phyloP scores from a whole-genome alignment of 805 yeast genomes.

The Spathaspora girioi region DNA sequence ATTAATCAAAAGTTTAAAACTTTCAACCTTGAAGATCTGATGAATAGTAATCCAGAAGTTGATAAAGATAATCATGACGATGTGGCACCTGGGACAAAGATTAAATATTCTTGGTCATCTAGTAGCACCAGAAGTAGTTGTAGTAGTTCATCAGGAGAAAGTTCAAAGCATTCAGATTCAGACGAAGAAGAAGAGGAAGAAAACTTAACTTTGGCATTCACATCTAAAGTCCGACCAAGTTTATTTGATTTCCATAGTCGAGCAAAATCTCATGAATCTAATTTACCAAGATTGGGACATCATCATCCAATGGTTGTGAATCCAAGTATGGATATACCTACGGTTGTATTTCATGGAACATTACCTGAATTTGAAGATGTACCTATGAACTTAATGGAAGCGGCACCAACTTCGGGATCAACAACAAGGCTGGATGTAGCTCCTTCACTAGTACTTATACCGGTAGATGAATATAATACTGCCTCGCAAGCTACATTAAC shows the following conservation, averaged over 20 bases:
- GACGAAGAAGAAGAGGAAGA: conserved; percentile 28
- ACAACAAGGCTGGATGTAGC: background rate
- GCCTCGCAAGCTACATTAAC: conserved; percentile 3
- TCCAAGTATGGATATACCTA: conserved; percentile 10
- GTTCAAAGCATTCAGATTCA: conserved; percentile 3
- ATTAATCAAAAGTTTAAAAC: conserved; percentile 32
- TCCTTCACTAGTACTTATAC: background rate
- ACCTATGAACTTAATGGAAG: conserved; percentile 33
- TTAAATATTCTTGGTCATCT: conserved; percentile 8
- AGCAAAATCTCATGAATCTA: conserved; percentile 42
- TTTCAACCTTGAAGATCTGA: conserved; percentile 34
- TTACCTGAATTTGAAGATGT: conserved; percentile 38
- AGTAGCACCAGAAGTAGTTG: background rate
- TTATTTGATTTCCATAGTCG: conserved; percentile 29
- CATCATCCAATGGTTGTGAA: background rate
- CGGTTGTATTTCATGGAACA: conserved; percentile 20
- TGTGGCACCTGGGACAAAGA: conserved; percentile 15
- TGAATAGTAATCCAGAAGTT: conserved; percentile 13
- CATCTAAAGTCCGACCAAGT: conserved; percentile 40
- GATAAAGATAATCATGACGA: conserved; percentile 14
- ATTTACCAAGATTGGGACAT: conserved; percentile 24
- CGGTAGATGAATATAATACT: conserved; percentile 1
- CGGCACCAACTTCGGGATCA: conserved; percentile 15
- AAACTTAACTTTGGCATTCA: conserved; percentile 42
- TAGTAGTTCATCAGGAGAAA: conserved; percentile 4